phyloP scores from a whole-genome alignment of 108 stramenopile genomes.

The Bacterosira constricta region DNA sequence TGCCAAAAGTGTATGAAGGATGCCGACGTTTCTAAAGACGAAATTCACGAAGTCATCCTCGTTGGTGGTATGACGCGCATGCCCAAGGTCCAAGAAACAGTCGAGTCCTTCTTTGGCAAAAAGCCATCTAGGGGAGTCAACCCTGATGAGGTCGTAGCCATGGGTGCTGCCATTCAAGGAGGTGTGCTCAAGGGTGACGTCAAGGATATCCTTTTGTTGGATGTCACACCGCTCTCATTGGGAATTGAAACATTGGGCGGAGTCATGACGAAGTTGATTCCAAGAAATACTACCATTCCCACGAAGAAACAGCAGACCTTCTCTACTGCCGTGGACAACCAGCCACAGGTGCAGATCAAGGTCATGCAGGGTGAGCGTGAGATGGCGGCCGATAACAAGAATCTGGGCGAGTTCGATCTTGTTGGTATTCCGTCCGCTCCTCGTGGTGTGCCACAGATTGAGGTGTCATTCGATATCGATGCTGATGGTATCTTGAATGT shows the following conservation, averaged over 20 bases:
- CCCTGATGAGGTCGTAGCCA: conserved; percentile 99
- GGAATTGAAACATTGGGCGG: conserved; percentile 99
- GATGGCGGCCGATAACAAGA: conserved; percentile 99
- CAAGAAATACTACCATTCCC: conserved; percentile 99
- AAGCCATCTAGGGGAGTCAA: conserved; percentile 94
- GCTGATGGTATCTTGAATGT: conserved; percentile 99
- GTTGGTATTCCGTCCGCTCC: conserved; percentile 99
- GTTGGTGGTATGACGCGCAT: conserved; percentile 99
- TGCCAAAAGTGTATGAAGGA: conserved; percentile 98
- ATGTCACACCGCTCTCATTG: conserved; percentile 98
- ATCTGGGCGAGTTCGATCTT: conserved; percentile 98
- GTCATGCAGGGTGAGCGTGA: conserved; percentile 99
- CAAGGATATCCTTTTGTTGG: conserved; percentile 98
- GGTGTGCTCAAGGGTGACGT: conserved; percentile 99
- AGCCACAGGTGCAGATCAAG: conserved; percentile 96
- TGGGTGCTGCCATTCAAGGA: conserved; percentile 99
- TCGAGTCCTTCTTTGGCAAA: conserved; percentile 97
- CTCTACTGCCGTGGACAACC: conserved; percentile 99
- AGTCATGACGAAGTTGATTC: conserved; percentile 99
- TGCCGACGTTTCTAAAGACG: conserved; percentile 89
- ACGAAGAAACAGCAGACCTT: conserved; percentile 99
- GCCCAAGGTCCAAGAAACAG: conserved; percentile 98
- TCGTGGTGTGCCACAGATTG: conserved; percentile 99
- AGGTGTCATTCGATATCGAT: conserved; percentile 99
- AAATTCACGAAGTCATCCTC: conserved; percentile 98